Evolutionary conservation across 1,139 yeast genomes (phyloP), one percentile per base, ranked within the genome.

Genomic region (Nakaseomyces delphensis): DNA sequence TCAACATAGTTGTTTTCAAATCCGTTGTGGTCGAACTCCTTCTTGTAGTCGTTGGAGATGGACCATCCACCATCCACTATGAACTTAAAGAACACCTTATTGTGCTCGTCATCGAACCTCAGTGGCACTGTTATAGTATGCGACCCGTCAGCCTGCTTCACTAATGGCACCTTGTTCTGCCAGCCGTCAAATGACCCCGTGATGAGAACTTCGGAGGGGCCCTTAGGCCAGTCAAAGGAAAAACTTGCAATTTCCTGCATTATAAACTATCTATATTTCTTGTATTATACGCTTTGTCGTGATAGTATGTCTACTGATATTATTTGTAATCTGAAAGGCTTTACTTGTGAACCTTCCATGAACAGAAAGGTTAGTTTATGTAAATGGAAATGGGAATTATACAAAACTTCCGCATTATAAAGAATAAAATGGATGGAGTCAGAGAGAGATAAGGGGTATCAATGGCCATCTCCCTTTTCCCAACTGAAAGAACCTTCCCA

Each of bases 161-260:
- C 78, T 48, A 83, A 67, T 31, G 77, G 78, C 45, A 76, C 66
- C 1, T 78, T 62, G 50, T 82, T 76, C 39, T 74, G 61, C 95
- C 95, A 83, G 53, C 78, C 67, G 61, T 83, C 91, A 62, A 83
- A 83, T 40, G 80, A 70, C 48, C 94, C 94, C 16, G 93, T 82
- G 47, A 83, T 77, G 49, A 77, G 69, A 45, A 83, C 91, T 40
- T 77, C 78, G 42, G 69, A 48, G n/a, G 93, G 89, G 48, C 91
- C 89, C 25, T 74, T 62, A 29, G 89, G 89, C 89, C 89, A 60
- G 18, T 48, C 53, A 46, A 62, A 60, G 20, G 56, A 57, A 36
- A 44, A 50, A 20, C 35, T 19, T 27, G 38, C 29, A 23, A 32
- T 38, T n/a, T 38, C 30, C 21, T 25, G 36, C 36, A 23, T 38